phyloP scores from a whole-genome alignment of 441 rosid genomes.

The Flueggea neowawraea region DNA sequence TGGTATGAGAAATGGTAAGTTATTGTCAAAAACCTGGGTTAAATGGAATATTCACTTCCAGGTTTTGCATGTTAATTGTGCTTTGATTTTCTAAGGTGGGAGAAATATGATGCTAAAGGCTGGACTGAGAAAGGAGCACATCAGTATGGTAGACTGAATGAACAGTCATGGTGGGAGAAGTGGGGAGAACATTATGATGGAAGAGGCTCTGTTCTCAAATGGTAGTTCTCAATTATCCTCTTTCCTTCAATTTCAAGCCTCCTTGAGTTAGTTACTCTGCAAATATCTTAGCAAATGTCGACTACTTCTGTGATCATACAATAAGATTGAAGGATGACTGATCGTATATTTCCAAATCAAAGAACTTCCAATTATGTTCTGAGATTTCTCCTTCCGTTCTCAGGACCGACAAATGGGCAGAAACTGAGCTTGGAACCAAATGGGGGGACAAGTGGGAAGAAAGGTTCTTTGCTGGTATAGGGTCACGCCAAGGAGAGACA shows the following conservation, averaged over 20 bases:
- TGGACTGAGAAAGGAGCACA: slow-evolving; percentile 99
- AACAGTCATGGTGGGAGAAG: slow-evolving; percentile 99
- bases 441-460: slow-evolving; percentile 99
- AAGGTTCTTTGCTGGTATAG: slow-evolving; percentile 90
- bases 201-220: slow-evolving; percentile 95
- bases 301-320: too few species aligned
- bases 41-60: background rate
- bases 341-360: background rate
- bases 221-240: slow-evolving; percentile 39
- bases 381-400: slow-evolving; percentile 20
- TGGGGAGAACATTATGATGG: slow-evolving; percentile 99
- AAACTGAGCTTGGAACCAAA: slow-evolving; percentile 94
- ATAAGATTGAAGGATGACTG: background rate
- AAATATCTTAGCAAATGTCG: background rate
- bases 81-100: slow-evolving; percentile 66
- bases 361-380: slow-evolving; percentile 3
- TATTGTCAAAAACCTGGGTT: slow-evolving; percentile 8
- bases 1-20: slow-evolving; percentile 99
- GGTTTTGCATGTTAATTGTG: background rate
- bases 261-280: background rate
- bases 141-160: slow-evolving; percentile 91
- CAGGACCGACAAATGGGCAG: slow-evolving; percentile 99
- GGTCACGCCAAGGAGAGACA: slow-evolving; percentile 98
- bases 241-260: background rate
- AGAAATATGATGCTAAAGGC: slow-evolving; percentile 98